A percentile compares a stretch with the other conserved stretches of the same genome.
Evolutionary conservation across 2,329 filamentous ascomycete genomes (phyloP).

Genomic region (Gaeumannomyces sp.): DNA sequence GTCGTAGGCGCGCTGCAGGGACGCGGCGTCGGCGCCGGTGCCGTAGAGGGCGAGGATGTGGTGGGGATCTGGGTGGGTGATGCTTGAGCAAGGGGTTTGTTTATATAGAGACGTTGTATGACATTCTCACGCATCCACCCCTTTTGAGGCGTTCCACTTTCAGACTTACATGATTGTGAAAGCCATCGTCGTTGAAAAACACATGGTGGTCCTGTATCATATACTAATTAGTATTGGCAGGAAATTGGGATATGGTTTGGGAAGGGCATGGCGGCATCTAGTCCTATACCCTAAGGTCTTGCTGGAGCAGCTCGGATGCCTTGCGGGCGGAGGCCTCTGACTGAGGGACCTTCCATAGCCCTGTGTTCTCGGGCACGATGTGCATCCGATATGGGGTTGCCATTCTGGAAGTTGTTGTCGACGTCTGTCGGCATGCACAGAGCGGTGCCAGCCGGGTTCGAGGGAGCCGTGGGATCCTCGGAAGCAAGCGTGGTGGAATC

Average conservation of each 20-base stretch:
- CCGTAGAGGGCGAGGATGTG: conserved; percentile 72
- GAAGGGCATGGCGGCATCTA: too few relatives aligned
- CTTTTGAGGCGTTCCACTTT: too few relatives aligned
- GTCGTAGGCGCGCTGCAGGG: conserved; percentile 59
- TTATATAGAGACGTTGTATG: too few relatives aligned
- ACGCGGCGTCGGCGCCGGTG: conserved; percentile 56
- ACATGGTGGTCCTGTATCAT: conserved; percentile 55
- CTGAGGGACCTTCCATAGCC: conserved; percentile 40
- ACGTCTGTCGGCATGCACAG: neutral
- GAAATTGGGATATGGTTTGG: too few relatives aligned
- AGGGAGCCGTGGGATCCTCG: too few relatives aligned
- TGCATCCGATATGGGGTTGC: conserved; percentile 42
- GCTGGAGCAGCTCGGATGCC: conserved; percentile 63
- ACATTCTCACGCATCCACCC: too few relatives aligned
- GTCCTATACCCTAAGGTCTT: conserved; percentile 56
- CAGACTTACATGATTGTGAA: conserved; percentile 67
- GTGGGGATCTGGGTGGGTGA: conserved; percentile 50
- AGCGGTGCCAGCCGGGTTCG: too few relatives aligned
- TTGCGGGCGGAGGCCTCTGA: conserved; percentile 54
- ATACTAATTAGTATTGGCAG: conserved; percentile 4
- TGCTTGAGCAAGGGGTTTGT: neutral
- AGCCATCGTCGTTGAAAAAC: conserved; percentile 70
- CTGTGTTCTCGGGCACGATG: conserved; percentile 42
- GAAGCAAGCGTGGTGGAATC: too few relatives aligned
- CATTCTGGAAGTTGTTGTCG: conserved; percentile 25